phyloP scores from a whole-genome alignment of 306 rosid species.

The Vigna unguiculata region DNA sequence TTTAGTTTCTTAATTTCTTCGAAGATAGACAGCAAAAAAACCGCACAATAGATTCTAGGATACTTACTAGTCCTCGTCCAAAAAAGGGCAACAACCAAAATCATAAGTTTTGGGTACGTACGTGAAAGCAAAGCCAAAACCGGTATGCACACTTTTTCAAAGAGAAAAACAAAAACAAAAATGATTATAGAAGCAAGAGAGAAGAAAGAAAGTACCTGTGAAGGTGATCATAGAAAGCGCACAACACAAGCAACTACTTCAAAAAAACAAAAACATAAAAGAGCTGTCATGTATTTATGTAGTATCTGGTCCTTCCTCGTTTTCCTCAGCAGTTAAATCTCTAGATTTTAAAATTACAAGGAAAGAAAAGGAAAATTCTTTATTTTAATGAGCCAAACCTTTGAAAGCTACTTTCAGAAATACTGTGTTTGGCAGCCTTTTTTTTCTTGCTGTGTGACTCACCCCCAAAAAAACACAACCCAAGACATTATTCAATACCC shows the following conservation, averaged over 20 bases:
- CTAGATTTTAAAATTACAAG: background rate
- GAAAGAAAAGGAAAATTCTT: background rate
- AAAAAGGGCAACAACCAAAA: slow-evolving; percentile 36
- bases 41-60: slow-evolving; percentile 14
- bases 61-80: slow-evolving; percentile 17
- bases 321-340: slow-evolving; percentile 50
- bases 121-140: slow-evolving; percentile 36
- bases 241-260: slow-evolving; percentile 36
- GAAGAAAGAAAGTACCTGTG: slow-evolving; percentile 31
- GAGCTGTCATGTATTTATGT: slow-evolving; percentile 35
- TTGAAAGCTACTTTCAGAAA: slow-evolving; percentile 49
- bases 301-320: slow-evolving; percentile 45
- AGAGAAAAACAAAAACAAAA: slow-evolving; percentile 36
- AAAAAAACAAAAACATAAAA: background rate
- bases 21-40: background rate
- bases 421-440: background rate
- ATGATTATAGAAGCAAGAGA: background rate
- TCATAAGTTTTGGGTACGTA: slow-evolving; percentile 30
- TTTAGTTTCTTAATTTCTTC: slow-evolving; percentile 3
- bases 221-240: slow-evolving; percentile 42
- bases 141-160: slow-evolving; percentile 31
- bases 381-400: slow-evolving; percentile 41
- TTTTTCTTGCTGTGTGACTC: slow-evolving; percentile 23
- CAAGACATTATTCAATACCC: slow-evolving; percentile 38
- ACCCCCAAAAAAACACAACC: slow-evolving; percentile 41